Base-by-base conservation (phyloP, 805 yeast genomes). In the Candida rishiriensis region DNA sequence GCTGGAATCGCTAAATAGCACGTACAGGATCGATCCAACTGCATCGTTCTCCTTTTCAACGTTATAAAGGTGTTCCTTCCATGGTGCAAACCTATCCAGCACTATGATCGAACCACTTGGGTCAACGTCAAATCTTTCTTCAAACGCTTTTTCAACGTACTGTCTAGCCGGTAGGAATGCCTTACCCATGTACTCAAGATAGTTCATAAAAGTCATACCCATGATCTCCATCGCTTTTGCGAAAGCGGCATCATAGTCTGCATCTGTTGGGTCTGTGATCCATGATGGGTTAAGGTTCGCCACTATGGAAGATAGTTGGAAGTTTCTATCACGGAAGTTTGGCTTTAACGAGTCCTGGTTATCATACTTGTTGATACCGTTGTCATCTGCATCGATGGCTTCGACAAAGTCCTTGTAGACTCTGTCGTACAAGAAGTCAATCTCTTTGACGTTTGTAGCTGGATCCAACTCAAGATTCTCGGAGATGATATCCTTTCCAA, bases 301-400 rank as follows among this genome's bases (percentile, higher is more conserved):
- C 12, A 93, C 86, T 36, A 89, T 68, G 1, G 89, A 74, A 9
- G 96, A 91, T 42, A 93, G 73, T 14, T 88, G 75, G 64, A 88
- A 83, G 54, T 81, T 79, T 53, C 76, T 76, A 57, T 85, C 89
- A 52, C 76, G 76, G 71, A 88, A 93, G 49, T 71, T 75, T 38
- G 87, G 82, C 50, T 71, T 70, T 30, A 74, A 70, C 26, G 73
- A 77, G 39, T 73, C 76, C 38, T 56, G 59, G 21, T 70, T 71
- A 5, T 75, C 77, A 57, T 80, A 87, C 55, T 85, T 83, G 60
- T 76, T 75, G 50, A 91, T 78, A 58, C 99, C 99, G 59, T 93
- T 93, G 64, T 93, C 99, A 60, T 90, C 88, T 44, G 97, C 99
- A 66, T 90, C 99, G 30, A 93, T 73, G 10, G 96, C 82, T 66